Percentiles rank a stretch among this genome's conserved stretches.
Evolutionary conservation across 129 eudicot genomes (phyloP).

Genomic region (Logfia minima): DNA sequence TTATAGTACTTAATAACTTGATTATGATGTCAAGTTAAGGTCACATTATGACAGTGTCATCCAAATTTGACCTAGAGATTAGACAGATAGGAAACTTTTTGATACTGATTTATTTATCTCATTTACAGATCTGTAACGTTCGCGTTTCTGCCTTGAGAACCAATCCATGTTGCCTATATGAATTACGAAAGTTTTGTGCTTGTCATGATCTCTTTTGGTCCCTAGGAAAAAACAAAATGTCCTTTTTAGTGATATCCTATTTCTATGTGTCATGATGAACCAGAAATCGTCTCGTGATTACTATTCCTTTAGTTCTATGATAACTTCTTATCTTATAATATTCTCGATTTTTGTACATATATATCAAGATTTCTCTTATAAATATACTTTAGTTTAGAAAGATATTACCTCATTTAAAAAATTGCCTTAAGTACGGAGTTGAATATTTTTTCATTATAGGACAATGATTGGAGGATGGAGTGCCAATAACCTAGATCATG

Average conservation of each 20-base stretch:
- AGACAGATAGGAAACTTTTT: background rate
- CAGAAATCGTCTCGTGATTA: background rate
- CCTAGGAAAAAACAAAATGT: background rate
- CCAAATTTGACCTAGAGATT: background rate
- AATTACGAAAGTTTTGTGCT: background rate
- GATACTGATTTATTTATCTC: slow-evolving; percentile 17
- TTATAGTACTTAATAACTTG: background rate
- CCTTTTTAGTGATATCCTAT: background rate
- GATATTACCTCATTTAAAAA: slow-evolving; percentile 7
- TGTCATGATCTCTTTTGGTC: background rate
- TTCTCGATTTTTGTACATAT: background rate
- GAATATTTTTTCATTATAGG: background rate
- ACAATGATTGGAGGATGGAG: background rate
- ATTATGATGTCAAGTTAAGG: background rate
- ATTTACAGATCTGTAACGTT: background rate
- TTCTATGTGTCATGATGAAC: background rate
- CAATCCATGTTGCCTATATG: background rate
- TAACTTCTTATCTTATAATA: slow-evolving; percentile 3
- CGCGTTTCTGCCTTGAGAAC: background rate
- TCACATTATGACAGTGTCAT: background rate
- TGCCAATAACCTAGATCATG: no score
- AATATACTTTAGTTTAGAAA: background rate
- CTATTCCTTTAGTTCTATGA: background rate
- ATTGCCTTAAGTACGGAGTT: background rate
- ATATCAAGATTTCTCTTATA: background rate